A percentile compares a stretch with the other conserved stretches of the same genome.
Conservation (phyloP, 306 rosid species). For the Biancaea sappan region DNA sequence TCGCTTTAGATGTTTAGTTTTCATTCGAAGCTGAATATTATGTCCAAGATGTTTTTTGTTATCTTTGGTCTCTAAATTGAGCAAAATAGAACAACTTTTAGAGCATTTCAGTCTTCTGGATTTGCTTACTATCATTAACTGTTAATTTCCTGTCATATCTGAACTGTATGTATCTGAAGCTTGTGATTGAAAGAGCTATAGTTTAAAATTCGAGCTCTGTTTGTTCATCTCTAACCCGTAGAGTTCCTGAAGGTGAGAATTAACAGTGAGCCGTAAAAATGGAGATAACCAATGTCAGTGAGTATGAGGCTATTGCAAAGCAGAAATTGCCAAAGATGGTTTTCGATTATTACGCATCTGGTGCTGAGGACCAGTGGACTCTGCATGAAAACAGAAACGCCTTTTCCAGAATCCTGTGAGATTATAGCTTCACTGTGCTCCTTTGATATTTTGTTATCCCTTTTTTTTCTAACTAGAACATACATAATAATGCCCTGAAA, state of each 20-base stretch:
- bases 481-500: conserved; percentile 22
- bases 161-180: not conserved
- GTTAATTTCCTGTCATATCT: conserved; percentile 13
- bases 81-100: not conserved
- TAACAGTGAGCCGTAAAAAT: conserved; percentile 36
- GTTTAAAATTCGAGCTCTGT: conserved; percentile 1
- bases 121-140: not conserved
- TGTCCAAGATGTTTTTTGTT: conserved; percentile 7
- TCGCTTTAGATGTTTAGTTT: not conserved
- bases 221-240: conserved; percentile 1
- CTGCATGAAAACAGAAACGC: conserved; percentile 74
- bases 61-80: conserved; percentile 13
- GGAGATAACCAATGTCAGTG: conserved; percentile 71
- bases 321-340: conserved; percentile 72
- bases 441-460: not conserved
- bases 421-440: not conserved
- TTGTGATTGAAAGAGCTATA: not conserved
- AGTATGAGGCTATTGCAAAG: conserved; percentile 73
- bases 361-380: conserved; percentile 83
- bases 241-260: conserved; percentile 39
- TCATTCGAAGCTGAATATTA: conserved; percentile 6
- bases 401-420: conserved; percentile 67
- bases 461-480: conserved; percentile 1
- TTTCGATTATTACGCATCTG: conserved; percentile 77
- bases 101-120: not conserved